phyloP scores from a whole-genome alignment of 192 early-diverging fungal species.

The Coemansia guatemalensis region DNA sequence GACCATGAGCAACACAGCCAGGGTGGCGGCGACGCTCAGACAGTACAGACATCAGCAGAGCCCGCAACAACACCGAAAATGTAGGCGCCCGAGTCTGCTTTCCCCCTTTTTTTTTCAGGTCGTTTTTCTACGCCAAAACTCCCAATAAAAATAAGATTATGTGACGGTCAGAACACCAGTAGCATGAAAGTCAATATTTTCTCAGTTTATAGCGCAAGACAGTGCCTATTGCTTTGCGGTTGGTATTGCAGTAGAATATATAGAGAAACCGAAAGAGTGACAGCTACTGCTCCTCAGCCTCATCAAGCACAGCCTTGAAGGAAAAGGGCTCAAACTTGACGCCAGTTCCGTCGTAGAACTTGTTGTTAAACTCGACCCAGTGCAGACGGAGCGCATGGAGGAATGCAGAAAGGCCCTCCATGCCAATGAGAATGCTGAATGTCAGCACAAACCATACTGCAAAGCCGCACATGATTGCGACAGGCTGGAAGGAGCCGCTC shows the following conservation, averaged over 20 bases:
- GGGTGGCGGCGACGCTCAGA: background rate
- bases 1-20: slow-evolving; percentile 40
- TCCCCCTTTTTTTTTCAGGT: background rate
- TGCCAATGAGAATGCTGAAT: slow-evolving; percentile 71
- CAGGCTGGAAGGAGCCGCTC: slow-evolving; percentile 57
- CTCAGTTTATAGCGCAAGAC: background rate
- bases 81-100: background rate
- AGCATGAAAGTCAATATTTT: background rate
- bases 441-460: slow-evolving; percentile 88
- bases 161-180: too few species aligned
- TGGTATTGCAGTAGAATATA: background rate
- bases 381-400: slow-evolving; percentile 91
- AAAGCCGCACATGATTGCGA: slow-evolving; percentile 80
- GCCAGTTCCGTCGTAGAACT: slow-evolving; percentile 95
- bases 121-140: background rate
- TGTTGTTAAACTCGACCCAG: slow-evolving; percentile 98
- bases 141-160: too few species aligned
- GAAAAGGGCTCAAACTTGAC: slow-evolving; percentile 89
- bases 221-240: background rate
- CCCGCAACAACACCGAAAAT: background rate
- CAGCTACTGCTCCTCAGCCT: slow-evolving; percentile 34
- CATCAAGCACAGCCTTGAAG: slow-evolving; percentile 58
- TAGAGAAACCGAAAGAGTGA: background rate
- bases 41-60: background rate
- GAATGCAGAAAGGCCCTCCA: slow-evolving; percentile 89